A percentile compares a stretch with the other conserved stretches of the same genome.
phyloP scores from a whole-genome alignment of 2,329 filamentous ascomycete genomes.

The Helminthosporium solani region DNA sequence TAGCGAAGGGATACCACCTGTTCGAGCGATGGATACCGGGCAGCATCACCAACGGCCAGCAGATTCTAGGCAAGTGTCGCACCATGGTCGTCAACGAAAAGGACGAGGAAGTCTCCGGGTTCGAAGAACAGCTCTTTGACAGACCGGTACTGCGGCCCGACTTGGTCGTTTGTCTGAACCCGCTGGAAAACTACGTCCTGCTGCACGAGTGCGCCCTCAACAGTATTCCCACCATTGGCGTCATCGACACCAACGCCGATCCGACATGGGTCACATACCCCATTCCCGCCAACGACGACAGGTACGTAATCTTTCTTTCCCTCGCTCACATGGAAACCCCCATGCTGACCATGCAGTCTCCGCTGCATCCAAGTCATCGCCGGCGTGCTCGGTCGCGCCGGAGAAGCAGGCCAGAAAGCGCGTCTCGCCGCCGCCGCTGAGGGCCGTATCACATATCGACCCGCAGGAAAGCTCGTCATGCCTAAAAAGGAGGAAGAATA shows the following conservation, averaged over 20 bases:
- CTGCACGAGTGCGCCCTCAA: conserved; percentile 88
- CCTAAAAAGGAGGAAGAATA: conserved; percentile 18
- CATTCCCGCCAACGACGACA: conserved; percentile 96
- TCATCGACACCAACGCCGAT: conserved; percentile 91
- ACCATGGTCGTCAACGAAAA: conserved; percentile 75
- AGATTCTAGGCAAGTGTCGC: conserved; percentile 71
- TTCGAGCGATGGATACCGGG: conserved; percentile 94
- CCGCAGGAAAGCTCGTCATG: conserved; percentile 25
- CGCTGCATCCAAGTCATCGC: conserved; percentile 79
- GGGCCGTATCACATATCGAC: conserved; percentile 62
- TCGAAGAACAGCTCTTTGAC: conserved; percentile 63
- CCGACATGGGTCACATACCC: conserved; percentile 94
- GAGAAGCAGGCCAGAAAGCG: conserved; percentile 70
- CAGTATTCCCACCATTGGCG: conserved; percentile 88
- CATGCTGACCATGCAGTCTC: conserved; percentile 56
- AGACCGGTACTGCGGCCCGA: conserved; percentile 76
- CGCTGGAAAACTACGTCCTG: conserved; percentile 85
- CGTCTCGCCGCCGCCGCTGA: conserved; percentile 63
- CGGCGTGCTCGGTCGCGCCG: conserved; percentile 81
- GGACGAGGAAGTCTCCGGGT: conserved; percentile 66
- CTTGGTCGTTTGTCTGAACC: conserved; percentile 89
- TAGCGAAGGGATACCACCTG: conserved; percentile 79
- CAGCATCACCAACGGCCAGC: conserved; percentile 86
- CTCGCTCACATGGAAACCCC: not conserved
- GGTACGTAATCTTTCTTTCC: conserved; percentile 51